Base-by-base conservation (phyloP, 768 basidiomycete species). In the Hericium alpestre region DNA sequence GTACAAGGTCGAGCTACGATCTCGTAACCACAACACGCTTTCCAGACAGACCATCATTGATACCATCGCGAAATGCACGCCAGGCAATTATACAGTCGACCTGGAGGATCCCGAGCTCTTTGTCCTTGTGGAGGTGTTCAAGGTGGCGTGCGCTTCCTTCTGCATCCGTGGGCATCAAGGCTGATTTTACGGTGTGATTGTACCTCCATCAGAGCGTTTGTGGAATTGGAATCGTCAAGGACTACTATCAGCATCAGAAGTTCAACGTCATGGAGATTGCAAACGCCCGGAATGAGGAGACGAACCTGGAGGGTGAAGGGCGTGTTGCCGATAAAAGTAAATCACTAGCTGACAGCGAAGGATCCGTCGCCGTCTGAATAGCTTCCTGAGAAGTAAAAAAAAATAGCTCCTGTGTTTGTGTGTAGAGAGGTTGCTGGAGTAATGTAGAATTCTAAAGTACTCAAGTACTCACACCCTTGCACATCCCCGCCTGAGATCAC, bases 201-300 rank as follows among this genome's bases (percentile, higher is more conserved):
- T 32, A 32, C 8, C 4, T 46, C 16, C 15, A 56, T n/a, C 64
- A 91, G 89, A 83, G 81, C 60, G 73, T 87, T 0, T 90, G 87
- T 61, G 87, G 90, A 2, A 73, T 92, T 25, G 82, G 87, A 55
- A 70, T 92, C 23, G 82, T 90, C 4, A 75, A 79, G 62, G 79
- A 86, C 58, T 91, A 90, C 65, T 84, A 90, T 62, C 71, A 71
- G 27, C 71, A 82, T 37, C 80, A 82, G 56, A 91, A 87, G 63
- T 92, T 87, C 74, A 92, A 92, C 61, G 82, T 88, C 3, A 80
- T 83, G 75, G 83, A 84, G 67, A 76, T 91, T 49, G 85, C 84
- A 9, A 63, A 65, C 54, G 65, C 69, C 38, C 78, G 72, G 64
- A 76, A 77, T 27, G 69, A 61, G 3, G 66, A 70, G 20, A 70